A percentile compares a stretch with the other conserved stretches of the same genome.
phyloP scores from a whole-genome alignment of 1,284 basidiomycete genomes.

The Irpex rosettiformis region DNA sequence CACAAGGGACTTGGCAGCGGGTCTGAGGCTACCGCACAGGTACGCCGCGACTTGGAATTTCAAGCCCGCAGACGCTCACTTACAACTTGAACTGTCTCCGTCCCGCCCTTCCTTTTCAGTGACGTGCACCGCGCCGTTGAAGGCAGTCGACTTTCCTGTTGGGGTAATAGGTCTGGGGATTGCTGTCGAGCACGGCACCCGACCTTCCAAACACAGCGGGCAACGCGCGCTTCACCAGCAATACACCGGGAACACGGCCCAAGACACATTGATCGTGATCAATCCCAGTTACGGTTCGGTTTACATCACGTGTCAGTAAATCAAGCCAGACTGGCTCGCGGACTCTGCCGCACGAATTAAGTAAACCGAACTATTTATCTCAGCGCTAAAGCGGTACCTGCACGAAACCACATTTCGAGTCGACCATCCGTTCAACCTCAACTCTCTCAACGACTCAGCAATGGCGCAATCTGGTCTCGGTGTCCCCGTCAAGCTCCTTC shows the following conservation, averaged over 20 bases:
- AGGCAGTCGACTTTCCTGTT: neutral
- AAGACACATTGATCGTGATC: neutral
- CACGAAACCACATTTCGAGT: constrained; percentile 2
- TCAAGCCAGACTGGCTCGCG: neutral
- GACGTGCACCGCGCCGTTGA: neutral
- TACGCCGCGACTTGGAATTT: neutral
- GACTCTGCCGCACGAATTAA: neutral
- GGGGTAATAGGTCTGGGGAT: neutral
- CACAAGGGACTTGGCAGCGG: too few relatives aligned
- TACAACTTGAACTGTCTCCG: neutral
- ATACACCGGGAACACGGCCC: neutral
- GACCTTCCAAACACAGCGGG: too few relatives aligned
- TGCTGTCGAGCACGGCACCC: neutral
- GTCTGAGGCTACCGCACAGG: neutral
- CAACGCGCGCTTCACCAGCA: neutral
- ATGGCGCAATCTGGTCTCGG: constrained; percentile 60
- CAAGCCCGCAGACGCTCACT: neutral
- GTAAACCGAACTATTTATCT: neutral
- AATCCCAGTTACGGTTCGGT: too few relatives aligned
- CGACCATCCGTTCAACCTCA: neutral
- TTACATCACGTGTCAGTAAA: neutral
- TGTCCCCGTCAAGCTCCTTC: constrained; percentile 89
- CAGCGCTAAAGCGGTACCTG: neutral
- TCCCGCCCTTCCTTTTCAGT: neutral
- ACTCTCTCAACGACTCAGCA: constrained; percentile 11